Evolutionary conservation across 805 yeast species (phyloP), one percentile per base, ranked within the genome.

Genomic region (Pichia nanzhaoensis): DNA sequence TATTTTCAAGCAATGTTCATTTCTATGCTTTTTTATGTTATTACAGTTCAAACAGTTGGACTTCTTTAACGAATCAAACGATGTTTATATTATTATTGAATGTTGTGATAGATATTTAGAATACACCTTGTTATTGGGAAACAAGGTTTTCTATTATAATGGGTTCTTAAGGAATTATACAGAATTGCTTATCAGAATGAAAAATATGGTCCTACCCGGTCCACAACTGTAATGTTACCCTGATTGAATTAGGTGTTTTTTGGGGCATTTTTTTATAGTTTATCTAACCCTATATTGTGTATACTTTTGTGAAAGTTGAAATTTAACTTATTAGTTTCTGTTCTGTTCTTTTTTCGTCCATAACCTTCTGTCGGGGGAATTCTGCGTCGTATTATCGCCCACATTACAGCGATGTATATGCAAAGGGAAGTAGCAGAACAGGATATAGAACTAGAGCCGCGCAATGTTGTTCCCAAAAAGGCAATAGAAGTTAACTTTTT

Each of bases 41-140:
- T 20, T 46, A 22, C 36, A 46, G 20, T 46, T 46, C 28, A 42
- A 39, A 19, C 40, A 42, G 24, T 20, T 46, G 6, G 34, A 19
- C 20, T 22, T 46, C 13, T 37, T 46, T 22, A 35, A 24, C 16
- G 44, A 33, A 18, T 7, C 37, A 3, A 32, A 37, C 17, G 46
- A 46, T 21, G 19, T 22, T 19, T 34, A 5, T 22, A 14, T 27
- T 13, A 39, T 40, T 30, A 12, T 21, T 18, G 33, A 41, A 14
- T 22, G 31, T 20, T 19, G 38, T 28, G 35, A 34, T 36, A 34
- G 30, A 12, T 46, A n/a, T 31, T 16, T 37, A 18, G 28, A 30
- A 7, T 5, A 24, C 10, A 12, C 18, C 8, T n/a, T 24, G 24
- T 2, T 9, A n/a, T 17, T 35, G 14, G 41, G 37, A 16, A 37